phyloP scores from a whole-genome alignment of 2,329 filamentous ascomycete genomes.

The Xylariaceae sp. region DNA sequence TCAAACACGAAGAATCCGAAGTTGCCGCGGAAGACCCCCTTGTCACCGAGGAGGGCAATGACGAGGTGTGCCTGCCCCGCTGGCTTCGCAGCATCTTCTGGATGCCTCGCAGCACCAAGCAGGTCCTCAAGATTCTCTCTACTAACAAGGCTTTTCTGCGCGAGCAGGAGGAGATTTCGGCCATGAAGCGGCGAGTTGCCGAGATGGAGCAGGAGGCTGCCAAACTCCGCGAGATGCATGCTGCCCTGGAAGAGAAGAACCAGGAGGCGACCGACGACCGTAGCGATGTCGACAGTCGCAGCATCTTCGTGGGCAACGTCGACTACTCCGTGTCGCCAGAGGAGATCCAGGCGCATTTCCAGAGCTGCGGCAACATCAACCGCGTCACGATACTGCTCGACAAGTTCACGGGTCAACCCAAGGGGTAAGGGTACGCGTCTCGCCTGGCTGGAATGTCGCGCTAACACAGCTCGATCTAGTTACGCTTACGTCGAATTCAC shows the following conservation, averaged over 20 bases:
- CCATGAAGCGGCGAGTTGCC: conserved; percentile 79
- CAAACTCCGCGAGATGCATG: conserved; percentile 82
- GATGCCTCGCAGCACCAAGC: conserved; percentile 4
- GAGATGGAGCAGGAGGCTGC: conserved; percentile 89
- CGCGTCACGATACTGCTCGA: conserved; percentile 94
- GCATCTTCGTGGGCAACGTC: conserved; percentile 97
- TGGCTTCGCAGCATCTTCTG: conserved; percentile 9
- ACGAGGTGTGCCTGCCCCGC: conserved; percentile 34
- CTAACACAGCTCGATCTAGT: conserved; percentile 38
- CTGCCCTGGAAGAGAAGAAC: conserved; percentile 74
- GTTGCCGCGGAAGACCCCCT: conserved; percentile 22
- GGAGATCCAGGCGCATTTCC: conserved; percentile 97
- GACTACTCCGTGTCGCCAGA: conserved; percentile 96
- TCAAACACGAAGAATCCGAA: conserved; percentile 19
- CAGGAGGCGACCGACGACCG: conserved; percentile 84
- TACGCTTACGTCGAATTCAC: conserved; percentile 99
- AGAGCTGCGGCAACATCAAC: conserved; percentile 95
- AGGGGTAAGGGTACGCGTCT: conserved; percentile 67
- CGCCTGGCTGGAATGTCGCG: not conserved
- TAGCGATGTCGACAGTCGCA: conserved; percentile 89
- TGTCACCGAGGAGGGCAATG: conserved; percentile 36
- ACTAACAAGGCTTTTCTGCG: conserved; percentile 15
- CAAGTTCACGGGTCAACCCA: conserved; percentile 98
- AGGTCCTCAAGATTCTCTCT: conserved; percentile 8
- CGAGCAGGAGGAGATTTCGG: conserved; percentile 66